A percentile compares a stretch with the other conserved stretches of the same genome.
Conservation (phyloP, 306 rosid species). For the Abrus precatorius region DNA sequence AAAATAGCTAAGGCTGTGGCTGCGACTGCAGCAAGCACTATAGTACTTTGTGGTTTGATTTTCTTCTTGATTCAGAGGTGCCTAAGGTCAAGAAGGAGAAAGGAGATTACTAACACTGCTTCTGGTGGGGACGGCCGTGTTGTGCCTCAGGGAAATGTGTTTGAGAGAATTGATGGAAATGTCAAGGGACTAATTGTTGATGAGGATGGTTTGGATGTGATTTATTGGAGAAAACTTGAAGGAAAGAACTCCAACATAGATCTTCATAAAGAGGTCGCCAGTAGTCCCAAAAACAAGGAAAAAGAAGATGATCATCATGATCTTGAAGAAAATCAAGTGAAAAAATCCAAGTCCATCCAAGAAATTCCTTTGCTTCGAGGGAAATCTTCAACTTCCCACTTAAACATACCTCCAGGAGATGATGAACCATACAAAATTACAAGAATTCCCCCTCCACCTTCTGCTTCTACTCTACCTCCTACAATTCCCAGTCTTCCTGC, state of each 20-base stretch:
- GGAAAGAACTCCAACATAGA: constrained; percentile 53
- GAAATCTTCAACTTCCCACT: constrained; percentile 77
- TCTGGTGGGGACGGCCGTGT: constrained; percentile 48
- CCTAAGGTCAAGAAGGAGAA: constrained; percentile 47
- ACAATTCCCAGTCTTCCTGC: constrained; percentile 2
- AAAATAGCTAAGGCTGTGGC: constrained; percentile 69
- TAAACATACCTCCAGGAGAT: constrained; percentile 41
- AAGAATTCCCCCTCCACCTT: constrained; percentile 3
- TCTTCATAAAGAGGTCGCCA: constrained; percentile 52
- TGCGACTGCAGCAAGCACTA: constrained; percentile 71
- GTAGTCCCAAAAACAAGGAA: constrained; percentile 21
- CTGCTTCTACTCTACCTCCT: background rate
- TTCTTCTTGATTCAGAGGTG: constrained; percentile 59
- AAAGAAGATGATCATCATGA: constrained; percentile 8
- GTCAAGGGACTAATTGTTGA: constrained; percentile 78
- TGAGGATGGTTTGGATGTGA: constrained; percentile 91
- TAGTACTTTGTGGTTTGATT: constrained; percentile 63
- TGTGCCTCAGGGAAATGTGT: constrained; percentile 50
- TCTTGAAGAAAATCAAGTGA: constrained; percentile 45
- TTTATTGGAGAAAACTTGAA: constrained; percentile 88
- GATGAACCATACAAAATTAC: constrained; percentile 41
- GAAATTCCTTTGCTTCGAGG: constrained; percentile 87
- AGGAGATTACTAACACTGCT: constrained; percentile 38
- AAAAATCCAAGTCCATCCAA: constrained; percentile 54
- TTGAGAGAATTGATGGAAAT: constrained; percentile 62